Evolutionary conservation across 2,329 filamentous ascomycete genomes (phyloP), one percentile per base, ranked within the genome.

Genomic region (Fusarium falciforme): DNA sequence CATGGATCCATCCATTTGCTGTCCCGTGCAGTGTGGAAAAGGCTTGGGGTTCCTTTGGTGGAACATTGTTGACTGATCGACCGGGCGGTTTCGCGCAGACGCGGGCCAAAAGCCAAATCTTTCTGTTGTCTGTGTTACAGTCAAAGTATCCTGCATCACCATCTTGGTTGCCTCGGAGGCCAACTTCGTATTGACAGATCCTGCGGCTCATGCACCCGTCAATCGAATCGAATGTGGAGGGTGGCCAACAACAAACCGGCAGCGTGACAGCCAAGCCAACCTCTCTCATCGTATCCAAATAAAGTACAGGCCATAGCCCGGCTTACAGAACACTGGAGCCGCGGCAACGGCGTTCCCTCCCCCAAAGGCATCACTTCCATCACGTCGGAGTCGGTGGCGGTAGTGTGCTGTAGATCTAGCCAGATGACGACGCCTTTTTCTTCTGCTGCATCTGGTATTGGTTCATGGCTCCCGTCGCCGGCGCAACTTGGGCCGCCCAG

Each of bases 241-340:
- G 73, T 61, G 62, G 60, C 47, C 44, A 61, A 59, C 29, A 20
- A 35, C 31, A 31, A 55, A 35, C 20, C 20, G 40, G 22, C n/a
- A 35, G 31, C 52, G 44, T 49, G 52, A 55, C 29, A 52, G 42
- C 38, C 27, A 25, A 44, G 25, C 35, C 25, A 20, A 42, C 44
- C 22, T 6, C 25, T 27, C 25, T 22, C 40, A 44, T 72, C 71
- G 67, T 74, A 68, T 73, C 68, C 57, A 68, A 65, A 73, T 61
- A 64, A 74, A 74, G 68, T 38, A 62, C 27, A 55, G 11, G 29
- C 47, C 57, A 57, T 33, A 27, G 27, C 35, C 12, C 25, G 47
- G 25, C 64, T 42, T 40, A n/a, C 11, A 38, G 33, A 5, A 10
- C n/a, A 42, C 12, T 36, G 33, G 27, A 33, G 57, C 38, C 44